A percentile compares a stretch with the other conserved stretches of the same genome.
Evolutionary conservation across 768 basidiomycete species (phyloP).

Genomic region (Lactarius psammicola): DNA sequence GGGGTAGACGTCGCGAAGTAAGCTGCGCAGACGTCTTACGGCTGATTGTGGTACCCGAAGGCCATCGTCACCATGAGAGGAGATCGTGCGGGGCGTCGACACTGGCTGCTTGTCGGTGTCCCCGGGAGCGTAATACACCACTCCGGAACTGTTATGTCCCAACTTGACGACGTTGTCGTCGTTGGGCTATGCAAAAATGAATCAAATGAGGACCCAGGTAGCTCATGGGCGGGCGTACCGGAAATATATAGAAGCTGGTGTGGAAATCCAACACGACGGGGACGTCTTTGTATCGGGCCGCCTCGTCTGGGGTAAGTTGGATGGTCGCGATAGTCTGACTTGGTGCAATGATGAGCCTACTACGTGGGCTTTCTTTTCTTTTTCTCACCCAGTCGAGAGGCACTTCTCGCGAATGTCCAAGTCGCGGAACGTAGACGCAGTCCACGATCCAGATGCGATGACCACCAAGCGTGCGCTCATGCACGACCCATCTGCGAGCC

Average conservation of each 20-base stretch:
- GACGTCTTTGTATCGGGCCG: slow-evolving; percentile 52
- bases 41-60: slow-evolving; percentile 62
- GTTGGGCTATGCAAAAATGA: slow-evolving; percentile 53
- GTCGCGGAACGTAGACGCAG: slow-evolving; percentile 70
- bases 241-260: slow-evolving; percentile 81
- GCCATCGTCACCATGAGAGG: slow-evolving; percentile 55
- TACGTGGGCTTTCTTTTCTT: not conserved
- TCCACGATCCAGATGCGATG: slow-evolving; percentile 82
- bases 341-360: not conserved
- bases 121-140: slow-evolving; percentile 44
- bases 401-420: slow-evolving; percentile 50
- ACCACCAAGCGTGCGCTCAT: slow-evolving; percentile 62
- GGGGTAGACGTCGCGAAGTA: slow-evolving; percentile 65
- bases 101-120: slow-evolving; percentile 37
- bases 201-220: no score
- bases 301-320: slow-evolving; percentile 72
- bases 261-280: slow-evolving; percentile 75
- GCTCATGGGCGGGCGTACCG: slow-evolving; percentile 49
- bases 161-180: slow-evolving; percentile 69
- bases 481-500: slow-evolving; percentile 54
- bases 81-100: slow-evolving; percentile 76
- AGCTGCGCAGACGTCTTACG: slow-evolving; percentile 49
- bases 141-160: slow-evolving; percentile 74
- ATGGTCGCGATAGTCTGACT: slow-evolving; percentile 82
- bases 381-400: slow-evolving; percentile 73